Base-by-base conservation (phyloP, 1,284 basidiomycete genomes). In the Ceratobasidium sp. region DNA sequence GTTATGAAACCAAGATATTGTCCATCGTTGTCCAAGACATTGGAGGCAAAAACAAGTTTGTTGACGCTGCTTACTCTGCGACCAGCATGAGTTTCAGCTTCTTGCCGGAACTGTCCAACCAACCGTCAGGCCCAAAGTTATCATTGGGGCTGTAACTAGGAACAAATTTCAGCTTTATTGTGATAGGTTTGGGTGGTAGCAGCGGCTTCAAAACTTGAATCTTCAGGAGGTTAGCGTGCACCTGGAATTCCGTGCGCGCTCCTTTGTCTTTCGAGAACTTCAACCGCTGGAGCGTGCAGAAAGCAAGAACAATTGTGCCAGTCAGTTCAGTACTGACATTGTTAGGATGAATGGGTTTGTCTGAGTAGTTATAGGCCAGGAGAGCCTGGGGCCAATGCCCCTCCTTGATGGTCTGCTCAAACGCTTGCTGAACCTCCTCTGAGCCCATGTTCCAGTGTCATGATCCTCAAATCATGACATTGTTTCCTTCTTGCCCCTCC, bases 371-470 rank as follows among this genome's bases (percentile, higher is more conserved):
- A 28, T 58, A 58, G n/a, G 55, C 55, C n/a, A 2, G 10, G 28
- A 58, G n/a, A 58, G 28, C 55, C 55, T 58, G 55, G 15, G 55
- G 55, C 55, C n/a, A 10, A 28, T 58, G n/a, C n/a, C 55, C 55
- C n/a, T 58, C n/a, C 55, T n/a, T 28, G 28, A 58, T 58, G n/a
- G n/a, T n/a, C n/a, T n/a, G 15, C n/a, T n/a, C 15, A 23, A 58
- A 58, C n/a, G 55, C 55, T 23, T 28, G 15, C 12, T 12, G 55
- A 10, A 3, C n/a, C 10, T 13, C n/a, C 10, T 6, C 15, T 10
- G 55, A 58, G 46, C 46, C 18, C 46, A 49, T 49, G 46, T 49
- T 28, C 55, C 55, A n/a, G n/a, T n/a, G n/a, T n/a, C n/a, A n/a
- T n/a, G n/a, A n/a, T n/a, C n/a, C n/a, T n/a, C n/a, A n/a, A n/a